Percentiles rank a stretch among this genome's conserved stretches.
Conservation (phyloP, 306 rosid genomes). For the Quercus parvula region DNA sequence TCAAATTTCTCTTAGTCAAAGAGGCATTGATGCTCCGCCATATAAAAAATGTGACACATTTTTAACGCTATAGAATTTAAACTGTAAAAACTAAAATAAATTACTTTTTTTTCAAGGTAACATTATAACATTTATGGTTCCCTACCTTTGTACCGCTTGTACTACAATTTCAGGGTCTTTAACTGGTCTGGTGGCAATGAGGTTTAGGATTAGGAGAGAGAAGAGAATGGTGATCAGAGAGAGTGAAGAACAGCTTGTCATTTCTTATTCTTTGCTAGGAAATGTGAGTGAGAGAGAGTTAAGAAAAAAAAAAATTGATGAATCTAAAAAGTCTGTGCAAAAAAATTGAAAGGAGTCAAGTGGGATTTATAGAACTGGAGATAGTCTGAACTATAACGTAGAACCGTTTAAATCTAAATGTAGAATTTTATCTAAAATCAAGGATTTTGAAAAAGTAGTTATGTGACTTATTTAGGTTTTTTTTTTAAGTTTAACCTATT, state of each 20-base stretch:
- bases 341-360: too few relatives aligned
- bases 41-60: not conserved
- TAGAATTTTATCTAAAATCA: too few relatives aligned
- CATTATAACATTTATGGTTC: not conserved
- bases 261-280: constrained; percentile 16
- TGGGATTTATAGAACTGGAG: not conserved
- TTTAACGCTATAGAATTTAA: not conserved
- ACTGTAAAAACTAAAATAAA: not conserved
- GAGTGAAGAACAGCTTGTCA: constrained; percentile 40
- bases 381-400: too few relatives aligned
- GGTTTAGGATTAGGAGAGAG: constrained; percentile 39
- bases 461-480: too few relatives aligned
- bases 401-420: too few relatives aligned
- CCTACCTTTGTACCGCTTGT: constrained; percentile 72
- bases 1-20: constrained; percentile 48
- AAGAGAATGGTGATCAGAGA: constrained; percentile 36
- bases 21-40: constrained; percentile 66
- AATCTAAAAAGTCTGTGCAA: too few relatives aligned
- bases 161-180: constrained; percentile 56
- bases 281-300: not conserved
- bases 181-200: constrained; percentile 50
- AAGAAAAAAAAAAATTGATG: not conserved
- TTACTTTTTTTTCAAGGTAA: not conserved
- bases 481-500: too few relatives aligned
- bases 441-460: too few relatives aligned